Evolutionary conservation across 2,329 filamentous ascomycete genomes (phyloP).

Genomic region (Arthroderma uncinatum): DNA sequence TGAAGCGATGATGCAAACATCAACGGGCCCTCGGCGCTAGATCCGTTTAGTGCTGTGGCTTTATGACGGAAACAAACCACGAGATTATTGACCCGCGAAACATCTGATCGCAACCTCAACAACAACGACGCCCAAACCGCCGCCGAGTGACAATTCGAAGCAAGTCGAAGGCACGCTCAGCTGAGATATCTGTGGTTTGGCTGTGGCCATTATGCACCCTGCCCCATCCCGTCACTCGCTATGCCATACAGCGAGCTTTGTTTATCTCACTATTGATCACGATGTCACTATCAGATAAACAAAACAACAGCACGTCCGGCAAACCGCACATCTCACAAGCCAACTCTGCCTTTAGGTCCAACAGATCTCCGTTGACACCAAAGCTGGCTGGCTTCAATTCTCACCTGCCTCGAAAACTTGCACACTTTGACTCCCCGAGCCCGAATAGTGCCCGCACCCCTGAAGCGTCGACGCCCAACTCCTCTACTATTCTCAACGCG

Average conservation of each 20-base stretch:
- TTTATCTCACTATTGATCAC: constrained; percentile 13
- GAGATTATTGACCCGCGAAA: not conserved
- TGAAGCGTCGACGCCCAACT: constrained; percentile 41
- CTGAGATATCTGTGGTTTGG: constrained; percentile 9
- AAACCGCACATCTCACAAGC: constrained; percentile 58
- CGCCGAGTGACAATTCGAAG: not conserved
- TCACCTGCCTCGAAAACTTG: constrained; percentile 25
- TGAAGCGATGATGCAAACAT: not conserved
- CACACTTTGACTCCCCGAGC: constrained; percentile 25
- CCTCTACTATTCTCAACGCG: constrained; percentile 38
- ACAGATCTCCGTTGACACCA: constrained; percentile 48
- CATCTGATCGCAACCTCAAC: not conserved
- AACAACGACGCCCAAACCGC: not conserved
- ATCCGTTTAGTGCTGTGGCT: not conserved
- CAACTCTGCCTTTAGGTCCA: constrained; percentile 43
- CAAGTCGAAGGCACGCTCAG: not conserved
- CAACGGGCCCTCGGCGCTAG: not conserved
- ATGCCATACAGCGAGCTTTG: constrained; percentile 40
- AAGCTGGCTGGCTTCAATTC: constrained; percentile 39
- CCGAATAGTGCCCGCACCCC: constrained; percentile 26
- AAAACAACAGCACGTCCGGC: constrained; percentile 39
- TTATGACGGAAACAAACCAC: constrained; percentile 1
- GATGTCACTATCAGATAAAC: constrained; percentile 44
- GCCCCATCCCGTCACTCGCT: constrained; percentile 23
- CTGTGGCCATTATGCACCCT: constrained; percentile 29